Conservation (phyloP, 345 rosid genomes). For the Moricandia arvensis region DNA sequence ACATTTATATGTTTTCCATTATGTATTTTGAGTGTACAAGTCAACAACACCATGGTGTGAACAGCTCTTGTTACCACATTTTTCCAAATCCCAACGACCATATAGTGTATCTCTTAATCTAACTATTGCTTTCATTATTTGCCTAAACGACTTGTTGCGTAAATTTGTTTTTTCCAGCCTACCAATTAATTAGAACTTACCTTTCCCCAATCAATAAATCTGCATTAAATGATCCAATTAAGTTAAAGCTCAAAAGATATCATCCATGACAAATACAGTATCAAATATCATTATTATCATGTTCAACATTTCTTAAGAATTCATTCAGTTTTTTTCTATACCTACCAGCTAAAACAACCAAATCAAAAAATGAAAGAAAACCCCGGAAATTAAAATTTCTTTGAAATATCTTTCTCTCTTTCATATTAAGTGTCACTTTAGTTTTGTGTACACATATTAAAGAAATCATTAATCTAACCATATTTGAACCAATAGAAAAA, state of each 20-base stretch:
- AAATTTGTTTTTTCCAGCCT: not conserved
- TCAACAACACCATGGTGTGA: constrained; percentile 21
- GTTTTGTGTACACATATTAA: no score
- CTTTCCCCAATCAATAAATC: not conserved
- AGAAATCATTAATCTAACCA: no score
- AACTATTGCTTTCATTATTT: constrained; percentile 4
- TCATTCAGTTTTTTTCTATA: not conserved
- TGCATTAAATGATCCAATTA: not conserved
- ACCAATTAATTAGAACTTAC: not conserved
- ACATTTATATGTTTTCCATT: not conserved
- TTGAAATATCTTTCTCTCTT: no score
- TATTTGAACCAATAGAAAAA: no score
- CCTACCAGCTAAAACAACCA: not conserved
- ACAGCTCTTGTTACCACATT: constrained; percentile 16
- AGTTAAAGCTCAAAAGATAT: not conserved
- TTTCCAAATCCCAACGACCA: not conserved
- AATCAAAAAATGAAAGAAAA: not conserved
- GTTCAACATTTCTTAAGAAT: not conserved
- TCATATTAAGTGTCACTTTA: no score
- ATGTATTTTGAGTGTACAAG: not conserved
- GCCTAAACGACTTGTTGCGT: constrained; percentile 24
- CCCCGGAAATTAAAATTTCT: not conserved
- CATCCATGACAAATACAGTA: not conserved
- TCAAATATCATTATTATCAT: not conserved
- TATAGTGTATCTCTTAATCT: constrained; percentile 2